Base-by-base conservation (phyloP, 2,329 filamentous ascomycete genomes). In the Ascomycota sp. region DNA sequence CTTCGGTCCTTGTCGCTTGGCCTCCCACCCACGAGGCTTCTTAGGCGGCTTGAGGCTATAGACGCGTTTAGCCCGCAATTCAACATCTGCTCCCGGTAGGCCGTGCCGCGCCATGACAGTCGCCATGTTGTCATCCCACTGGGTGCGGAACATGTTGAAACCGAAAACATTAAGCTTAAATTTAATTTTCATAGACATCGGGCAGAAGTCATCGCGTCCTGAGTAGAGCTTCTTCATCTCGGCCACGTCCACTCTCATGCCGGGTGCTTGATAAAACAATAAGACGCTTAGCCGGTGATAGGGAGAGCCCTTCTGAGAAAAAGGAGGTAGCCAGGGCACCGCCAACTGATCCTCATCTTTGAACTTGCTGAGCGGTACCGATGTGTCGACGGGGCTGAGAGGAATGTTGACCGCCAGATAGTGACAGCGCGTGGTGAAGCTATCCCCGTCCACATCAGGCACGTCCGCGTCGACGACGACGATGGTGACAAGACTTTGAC, bases 391-490 rank as follows among this genome's bases (percentile, higher is more conserved):
- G 4, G 65, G 65, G 38, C 47, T 49, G 38, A 70, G 48, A 24
- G 63, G 61, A 29, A 72, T 52, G 49, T 72, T 72, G 45, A 59
- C 69, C 13, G 85, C 86, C 24, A 95, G 64, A 56, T 76, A 94
- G 56, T 95, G 86, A 52, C 78, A 89, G 44, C 81, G 71, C 50
- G 75, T 77, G 36, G 66, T 63, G 56, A 91, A 98, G 37, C 58
- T 57, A 51, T 98, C 78, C 13, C 56, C 65, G 35, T 76, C 73
- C 5, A 75, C 52, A 39, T 85, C 70, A 31, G 89, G 89, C 0
- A 95, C 82, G 55, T 98, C 89, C 1, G 82, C 65, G 55, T 98
- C 86, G 36, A 95, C 62, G 30, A 95, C 76, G 2, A 75, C 79
- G 24, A 98, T 65, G 8, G 78, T 82, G 40, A 93, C 72, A 20